A percentile compares a stretch with the other conserved stretches of the same genome.
Conservation (phyloP, 768 basidiomycete genomes). For the Porpolomopsis calyptriformis region DNA sequence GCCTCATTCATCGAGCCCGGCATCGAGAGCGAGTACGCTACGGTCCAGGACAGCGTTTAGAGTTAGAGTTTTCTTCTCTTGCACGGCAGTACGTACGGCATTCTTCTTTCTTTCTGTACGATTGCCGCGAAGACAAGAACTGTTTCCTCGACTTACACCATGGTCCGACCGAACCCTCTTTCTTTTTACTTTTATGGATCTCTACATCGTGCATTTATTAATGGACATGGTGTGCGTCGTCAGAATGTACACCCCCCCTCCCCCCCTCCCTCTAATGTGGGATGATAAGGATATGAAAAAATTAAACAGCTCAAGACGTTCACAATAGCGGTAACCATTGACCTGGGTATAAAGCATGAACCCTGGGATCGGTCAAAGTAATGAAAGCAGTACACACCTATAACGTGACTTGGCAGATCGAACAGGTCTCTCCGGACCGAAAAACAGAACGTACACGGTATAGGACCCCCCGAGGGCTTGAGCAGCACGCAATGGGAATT, state of each 20-base stretch:
- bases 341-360: conserved; percentile 31
- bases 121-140: no score
- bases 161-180: no score
- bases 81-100: not conserved
- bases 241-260: no score
- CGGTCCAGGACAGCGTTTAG: conserved; percentile 61
- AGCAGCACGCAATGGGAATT: conserved; percentile 86
- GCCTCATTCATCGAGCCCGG: conserved; percentile 89
- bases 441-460: conserved; percentile 92
- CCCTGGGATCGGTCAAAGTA: no score
- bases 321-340: conserved; percentile 82
- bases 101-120: no score
- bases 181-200: no score
- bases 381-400: no score
- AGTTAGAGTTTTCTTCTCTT: not conserved
- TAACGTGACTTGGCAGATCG: conserved; percentile 80
- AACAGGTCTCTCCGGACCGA: conserved; percentile 90
- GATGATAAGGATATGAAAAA: conserved; percentile 1
- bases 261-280: no score
- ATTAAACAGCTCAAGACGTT: conserved; percentile 6
- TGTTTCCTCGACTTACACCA: no score
- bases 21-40: conserved; percentile 85
- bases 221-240: no score
- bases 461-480: conserved; percentile 72
- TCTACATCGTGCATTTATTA: no score